phyloP scores from a whole-genome alignment of 257 asterid species.

The Salvia splendens region DNA sequence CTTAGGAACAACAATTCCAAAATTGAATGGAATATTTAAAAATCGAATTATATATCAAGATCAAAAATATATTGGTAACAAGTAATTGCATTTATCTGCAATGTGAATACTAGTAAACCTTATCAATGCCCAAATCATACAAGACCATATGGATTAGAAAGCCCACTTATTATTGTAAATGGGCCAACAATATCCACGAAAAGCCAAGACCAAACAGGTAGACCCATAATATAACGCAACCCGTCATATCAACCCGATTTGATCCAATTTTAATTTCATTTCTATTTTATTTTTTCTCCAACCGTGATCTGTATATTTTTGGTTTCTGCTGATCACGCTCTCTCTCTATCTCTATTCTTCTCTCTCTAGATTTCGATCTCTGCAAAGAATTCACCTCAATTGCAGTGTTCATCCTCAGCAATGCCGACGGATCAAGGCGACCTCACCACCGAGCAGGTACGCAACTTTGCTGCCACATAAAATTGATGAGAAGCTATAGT shows the following conservation, averaged over 20 bases:
- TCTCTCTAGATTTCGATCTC: constrained; percentile 53
- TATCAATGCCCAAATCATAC: too few relatives aligned
- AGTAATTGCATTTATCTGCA: too few relatives aligned
- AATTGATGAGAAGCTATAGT: constrained; percentile 15
- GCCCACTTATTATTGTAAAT: too few relatives aligned
- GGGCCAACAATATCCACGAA: too few relatives aligned
- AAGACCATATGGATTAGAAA: too few relatives aligned
- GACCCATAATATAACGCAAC: not conserved
- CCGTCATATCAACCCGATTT: not conserved
- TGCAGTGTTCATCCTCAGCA: constrained; percentile 21
- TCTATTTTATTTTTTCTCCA: not conserved
- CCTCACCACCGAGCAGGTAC: constrained; percentile 52
- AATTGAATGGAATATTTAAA: too few relatives aligned
- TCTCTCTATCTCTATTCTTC: constrained; percentile 21
- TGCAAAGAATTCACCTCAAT: constrained; percentile 15
- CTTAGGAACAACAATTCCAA: too few relatives aligned
- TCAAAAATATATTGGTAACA: too few relatives aligned
- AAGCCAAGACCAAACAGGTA: not conserved
- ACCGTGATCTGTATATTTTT: constrained; percentile 24
- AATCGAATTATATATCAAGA: too few relatives aligned
- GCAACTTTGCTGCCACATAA: constrained; percentile 16
- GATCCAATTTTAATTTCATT: not conserved
- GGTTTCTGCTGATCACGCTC: constrained; percentile 33
- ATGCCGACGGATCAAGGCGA: constrained; percentile 54
- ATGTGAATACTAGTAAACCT: too few relatives aligned